Evolutionary conservation across 768 basidiomycete genomes (phyloP), one percentile per base, ranked within the genome.

Genomic region (Termitomyces sp.): DNA sequence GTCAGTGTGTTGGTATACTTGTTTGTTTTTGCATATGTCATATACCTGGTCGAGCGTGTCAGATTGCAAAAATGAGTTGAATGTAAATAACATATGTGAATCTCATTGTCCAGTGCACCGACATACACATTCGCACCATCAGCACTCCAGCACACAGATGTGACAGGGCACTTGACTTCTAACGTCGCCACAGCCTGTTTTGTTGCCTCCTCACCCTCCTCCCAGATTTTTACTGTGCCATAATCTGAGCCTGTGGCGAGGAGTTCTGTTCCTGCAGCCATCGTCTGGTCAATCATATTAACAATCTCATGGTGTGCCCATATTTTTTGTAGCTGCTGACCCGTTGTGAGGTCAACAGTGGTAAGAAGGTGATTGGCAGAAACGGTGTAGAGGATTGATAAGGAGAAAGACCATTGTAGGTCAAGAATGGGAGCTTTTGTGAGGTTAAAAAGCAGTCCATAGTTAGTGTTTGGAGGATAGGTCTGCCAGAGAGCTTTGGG

Each of bases 81-180:
- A 51, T 55, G 49, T 35, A 47, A 37, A 38, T 12, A 78, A 34
- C 88, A 60, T 64, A 96, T 93, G 67, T 98, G 94, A 58, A 99
- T 87, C 68, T 93, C 93, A 61, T 99, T 99, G 71, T 99, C 96
- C 64, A 98, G 70, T 14, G 90, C 93, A 5, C 88, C 95, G n/a
- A 92, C 82, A 61, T 92, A 99, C 34, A 97, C 79, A 55, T 83
- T 88, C 56, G 88, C 80, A 2, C 93, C 97, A 65, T 99, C 97
- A 19, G 83, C 84, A 67, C 89, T 88, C 94, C 90, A 98, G 62
- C 87, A 88, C 0, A 95, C 95, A 1, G 88, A 78, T 14, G 96
- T 99, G 30, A 93, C 90, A 0, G 97, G 95, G 65, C 90, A 93
- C 5, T 91, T 91, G 17, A 93, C 60, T 52, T 93, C 88, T 60